Percentiles rank a stretch among this genome's conserved stretches.
Evolutionary conservation across 768 basidiomycete genomes (phyloP).

Genomic region (Sutorius australiensis): DNA sequence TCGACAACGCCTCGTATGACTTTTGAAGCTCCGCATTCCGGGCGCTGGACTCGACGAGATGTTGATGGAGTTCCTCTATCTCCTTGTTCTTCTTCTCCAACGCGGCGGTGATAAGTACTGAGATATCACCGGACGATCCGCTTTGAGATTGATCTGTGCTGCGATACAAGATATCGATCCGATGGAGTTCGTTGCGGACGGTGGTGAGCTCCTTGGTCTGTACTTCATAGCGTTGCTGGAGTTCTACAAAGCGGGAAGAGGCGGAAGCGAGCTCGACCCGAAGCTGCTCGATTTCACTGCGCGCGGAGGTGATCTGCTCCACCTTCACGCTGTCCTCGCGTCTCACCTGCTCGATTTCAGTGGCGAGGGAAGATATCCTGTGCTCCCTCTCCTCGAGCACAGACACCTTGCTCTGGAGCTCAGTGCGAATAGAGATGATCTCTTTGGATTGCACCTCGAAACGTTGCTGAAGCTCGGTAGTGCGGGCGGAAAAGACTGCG

Average conservation of each 20-base stretch:
- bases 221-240: background rate
- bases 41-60: too few species aligned
- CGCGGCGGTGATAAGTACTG: background rate
- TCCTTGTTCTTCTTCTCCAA: too few species aligned
- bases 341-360: background rate
- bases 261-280: background rate
- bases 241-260: background rate
- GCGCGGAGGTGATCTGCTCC: background rate
- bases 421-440: too few species aligned
- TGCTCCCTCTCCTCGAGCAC: too few species aligned
- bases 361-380: background rate
- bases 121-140: background rate
- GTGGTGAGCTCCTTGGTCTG: slow-evolving; percentile 1
- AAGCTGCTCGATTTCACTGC: background rate
- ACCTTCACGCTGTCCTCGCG: background rate
- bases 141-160: too few species aligned
- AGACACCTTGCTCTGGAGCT: too few species aligned
- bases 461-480: too few species aligned
- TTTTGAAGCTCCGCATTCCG: too few species aligned
- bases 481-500: too few species aligned
- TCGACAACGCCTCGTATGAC: too few species aligned
- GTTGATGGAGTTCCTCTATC: too few species aligned
- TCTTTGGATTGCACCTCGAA: too few species aligned
- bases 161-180: background rate
- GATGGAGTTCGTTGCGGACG: background rate